Evolutionary conservation across 2,329 filamentous ascomycete genomes (phyloP), one percentile per base, ranked within the genome.

Genomic region (Fusarium albidum): DNA sequence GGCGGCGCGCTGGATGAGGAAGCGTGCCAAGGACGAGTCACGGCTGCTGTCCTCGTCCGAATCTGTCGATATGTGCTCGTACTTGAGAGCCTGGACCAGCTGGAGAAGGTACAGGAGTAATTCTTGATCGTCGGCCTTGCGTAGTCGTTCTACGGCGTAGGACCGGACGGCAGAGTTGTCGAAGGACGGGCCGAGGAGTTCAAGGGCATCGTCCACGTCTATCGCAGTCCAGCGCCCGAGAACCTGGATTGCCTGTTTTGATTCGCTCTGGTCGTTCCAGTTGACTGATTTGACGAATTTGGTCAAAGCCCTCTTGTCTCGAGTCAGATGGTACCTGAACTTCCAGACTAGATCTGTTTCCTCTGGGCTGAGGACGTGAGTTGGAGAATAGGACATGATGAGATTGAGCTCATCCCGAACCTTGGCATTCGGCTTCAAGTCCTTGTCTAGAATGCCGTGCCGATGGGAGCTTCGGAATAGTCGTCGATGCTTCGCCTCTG

Each of bases 251-350:
- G 94, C 93, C 75, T 97, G 92, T 53, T 90, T 88, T 5, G 90
- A 87, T 78, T 99, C 94, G 56, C 86, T 86, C 39, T 85, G 83
- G 71, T 96, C 94, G 42, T 85, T 86, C 94, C 95, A 99, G 63
- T 96, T 93, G 32, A 97, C 94, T 1, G 94, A 97, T 73, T 98
- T 99, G 71, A 98, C 92, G 65, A 99, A 96, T 68, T 99, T 99
- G 28, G 94, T 99, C 52, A 98, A 79, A 3, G 94, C 90, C 66
- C 89, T 82, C 73, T 99, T 99, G 71, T 99, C 93, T 51, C 92
- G 84, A 1, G 93, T 95, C 17, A 99, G 76, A 71, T 97, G 94
- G 72, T 98, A 96, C 52, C 95, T 84, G 76, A 98, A 99, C 67
- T 96, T 95, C 96, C 96, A 99, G 15, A 99, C 86, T 44, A 97